Percentiles rank a stretch among this genome's conserved stretches.
Conservation (phyloP, 768 basidiomycete genomes). For the Leccinellum albellum region DNA sequence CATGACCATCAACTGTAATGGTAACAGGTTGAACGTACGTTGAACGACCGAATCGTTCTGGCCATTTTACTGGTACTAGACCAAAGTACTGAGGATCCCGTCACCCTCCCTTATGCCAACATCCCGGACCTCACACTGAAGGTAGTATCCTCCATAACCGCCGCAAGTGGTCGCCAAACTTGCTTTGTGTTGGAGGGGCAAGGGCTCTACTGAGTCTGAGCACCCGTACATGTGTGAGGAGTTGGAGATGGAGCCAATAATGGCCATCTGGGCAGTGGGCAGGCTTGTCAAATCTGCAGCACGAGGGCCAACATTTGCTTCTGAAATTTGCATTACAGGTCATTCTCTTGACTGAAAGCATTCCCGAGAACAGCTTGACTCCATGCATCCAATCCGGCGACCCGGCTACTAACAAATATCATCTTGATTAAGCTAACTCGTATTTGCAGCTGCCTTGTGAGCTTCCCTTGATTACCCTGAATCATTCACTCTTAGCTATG, state of each 20-base stretch:
- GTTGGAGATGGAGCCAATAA: conserved; percentile 52
- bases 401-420: conserved; percentile 36
- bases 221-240: conserved; percentile 57
- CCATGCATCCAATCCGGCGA: conserved; percentile 56
- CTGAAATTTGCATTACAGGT: conserved; percentile 28
- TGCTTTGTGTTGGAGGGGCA: too few species aligned
- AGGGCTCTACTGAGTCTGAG: too few species aligned
- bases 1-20: too few species aligned
- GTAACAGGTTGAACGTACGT: too few species aligned
- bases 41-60: too few species aligned
- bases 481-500: conserved; percentile 46
- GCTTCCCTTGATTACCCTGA: conserved; percentile 53
- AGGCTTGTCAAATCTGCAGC: conserved; percentile 31
- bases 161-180: too few species aligned
- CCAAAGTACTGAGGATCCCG: too few species aligned
- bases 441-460: conserved; percentile 42
- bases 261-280: conserved; percentile 65
- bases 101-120: too few species aligned
- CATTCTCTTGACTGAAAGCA: conserved; percentile 47
- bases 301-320: neutral
- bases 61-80: too few species aligned
- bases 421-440: neutral
- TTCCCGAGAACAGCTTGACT: conserved; percentile 41
- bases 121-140: too few species aligned
- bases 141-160: too few species aligned